These are phyloP conservation scores for Trichoderma citrinoviride DNA, from an alignment of 2,329 filamentous ascomycete genomes.

Conservation along the genomic window DNA sequence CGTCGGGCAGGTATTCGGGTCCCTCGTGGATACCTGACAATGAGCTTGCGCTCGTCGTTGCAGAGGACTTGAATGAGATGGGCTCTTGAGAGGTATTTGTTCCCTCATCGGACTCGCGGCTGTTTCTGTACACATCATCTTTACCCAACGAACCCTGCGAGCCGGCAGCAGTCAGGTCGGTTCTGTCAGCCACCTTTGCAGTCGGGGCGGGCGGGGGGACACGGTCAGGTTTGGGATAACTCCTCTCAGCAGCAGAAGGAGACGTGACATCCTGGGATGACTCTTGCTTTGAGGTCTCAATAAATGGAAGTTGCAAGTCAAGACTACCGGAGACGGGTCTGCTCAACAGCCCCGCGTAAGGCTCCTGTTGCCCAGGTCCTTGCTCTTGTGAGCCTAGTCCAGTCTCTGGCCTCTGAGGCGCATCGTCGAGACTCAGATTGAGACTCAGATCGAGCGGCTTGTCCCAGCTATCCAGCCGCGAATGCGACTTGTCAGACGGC, in stretches of 20 bases:
- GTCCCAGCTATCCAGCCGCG: conserved; percentile 52
- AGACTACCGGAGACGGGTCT: conserved; percentile 1
- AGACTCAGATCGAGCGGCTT: conserved; percentile 47
- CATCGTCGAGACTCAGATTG: conserved; percentile 44
- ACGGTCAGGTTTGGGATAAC: conserved; percentile 24
- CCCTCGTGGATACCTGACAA: conserved; percentile 51
- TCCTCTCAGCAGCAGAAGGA: conserved; percentile 21
- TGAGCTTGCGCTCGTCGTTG: conserved; percentile 56
- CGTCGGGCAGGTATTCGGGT: conserved; percentile 44
- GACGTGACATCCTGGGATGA: conserved; percentile 12
- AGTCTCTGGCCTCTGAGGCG: conserved; percentile 30
- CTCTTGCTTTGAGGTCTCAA: not conserved
- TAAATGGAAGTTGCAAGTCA: conserved; percentile 14
- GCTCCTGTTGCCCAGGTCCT: conserved; percentile 17
- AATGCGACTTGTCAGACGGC: conserved; percentile 52
- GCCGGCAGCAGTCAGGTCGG: conserved; percentile 35
- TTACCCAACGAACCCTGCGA: conserved; percentile 33
- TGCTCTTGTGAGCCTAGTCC: conserved; percentile 29
- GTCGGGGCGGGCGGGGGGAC: conserved; percentile 24
- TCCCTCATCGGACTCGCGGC: conserved; percentile 53
- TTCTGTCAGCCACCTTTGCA: conserved; percentile 28
- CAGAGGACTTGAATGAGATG: conserved; percentile 51
- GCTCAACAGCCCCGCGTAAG: conserved; percentile 2
- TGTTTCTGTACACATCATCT: conserved; percentile 45
- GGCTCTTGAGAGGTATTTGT: conserved; percentile 49